Evolutionary conservation across 176 grass and related monocot species (phyloP).

Genomic region (Calamus simplicifolius): DNA sequence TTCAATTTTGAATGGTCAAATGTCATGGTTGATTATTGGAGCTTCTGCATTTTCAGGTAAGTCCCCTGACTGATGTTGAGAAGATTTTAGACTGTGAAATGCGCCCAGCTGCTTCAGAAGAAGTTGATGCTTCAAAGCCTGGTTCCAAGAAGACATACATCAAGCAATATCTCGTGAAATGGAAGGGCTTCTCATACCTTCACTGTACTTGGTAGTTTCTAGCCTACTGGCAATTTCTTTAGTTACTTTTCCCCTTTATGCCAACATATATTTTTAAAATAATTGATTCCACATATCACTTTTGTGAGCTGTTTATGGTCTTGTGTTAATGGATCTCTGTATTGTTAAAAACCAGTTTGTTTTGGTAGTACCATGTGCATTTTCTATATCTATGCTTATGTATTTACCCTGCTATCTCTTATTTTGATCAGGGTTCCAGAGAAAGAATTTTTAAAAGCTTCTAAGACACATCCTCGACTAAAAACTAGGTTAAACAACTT

Average conservation of each 20-base stretch:
- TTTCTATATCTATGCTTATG: conserved; percentile 7
- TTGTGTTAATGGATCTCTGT: too few relatives aligned
- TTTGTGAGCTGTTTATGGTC: too few relatives aligned
- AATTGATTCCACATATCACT: too few relatives aligned
- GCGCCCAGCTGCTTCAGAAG: conserved; percentile 26
- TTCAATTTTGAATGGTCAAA: conserved; percentile 8
- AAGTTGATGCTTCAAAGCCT: conserved; percentile 36
- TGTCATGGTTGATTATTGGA: conserved; percentile 11
- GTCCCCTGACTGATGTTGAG: conserved; percentile 84
- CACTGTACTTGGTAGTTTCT: conserved; percentile 82
- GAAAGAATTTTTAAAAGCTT: conserved; percentile 71
- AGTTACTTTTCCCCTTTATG: not conserved
- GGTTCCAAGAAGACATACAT: conserved; percentile 35
- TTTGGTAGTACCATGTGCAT: too few relatives aligned
- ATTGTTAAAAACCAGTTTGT: too few relatives aligned
- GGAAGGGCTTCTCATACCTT: conserved; percentile 91
- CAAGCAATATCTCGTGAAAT: conserved; percentile 90
- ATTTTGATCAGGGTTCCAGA: conserved; percentile 66
- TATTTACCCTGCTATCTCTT: not conserved
- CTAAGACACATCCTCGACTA: conserved; percentile 67
- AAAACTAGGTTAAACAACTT: conserved; percentile 92
- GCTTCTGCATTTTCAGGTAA: conserved; percentile 51
- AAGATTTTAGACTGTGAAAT: conserved; percentile 87
- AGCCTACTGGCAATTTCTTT: conserved; percentile 2
- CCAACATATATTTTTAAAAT: too few relatives aligned